Conservation (phyloP, 2,329 filamentous ascomycete species). For the Xylariaceae sp. region DNA sequence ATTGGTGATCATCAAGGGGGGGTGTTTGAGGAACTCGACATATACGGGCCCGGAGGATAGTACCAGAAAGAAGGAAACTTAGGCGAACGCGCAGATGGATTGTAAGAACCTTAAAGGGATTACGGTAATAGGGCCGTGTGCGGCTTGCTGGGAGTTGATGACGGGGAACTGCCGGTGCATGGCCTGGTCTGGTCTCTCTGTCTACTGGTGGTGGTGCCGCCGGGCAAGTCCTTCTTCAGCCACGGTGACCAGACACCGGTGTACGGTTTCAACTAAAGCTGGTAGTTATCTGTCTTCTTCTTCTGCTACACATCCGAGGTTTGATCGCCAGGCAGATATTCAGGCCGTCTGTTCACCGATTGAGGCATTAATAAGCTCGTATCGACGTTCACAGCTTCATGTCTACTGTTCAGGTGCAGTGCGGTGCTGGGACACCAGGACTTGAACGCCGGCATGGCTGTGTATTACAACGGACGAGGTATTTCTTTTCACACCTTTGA, state of each 20-base stretch:
- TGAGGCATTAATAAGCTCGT: not conserved
- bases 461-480: not conserved
- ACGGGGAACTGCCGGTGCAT: not conserved
- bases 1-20: no score
- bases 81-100: no score
- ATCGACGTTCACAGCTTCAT: constrained; percentile 7
- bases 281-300: not conserved
- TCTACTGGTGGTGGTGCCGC: not conserved
- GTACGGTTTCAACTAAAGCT: not conserved
- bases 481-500: not conserved
- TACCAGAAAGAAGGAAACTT: no score
- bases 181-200: not conserved
- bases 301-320: not conserved
- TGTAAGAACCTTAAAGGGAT: no score
- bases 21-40: no score
- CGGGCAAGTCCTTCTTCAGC: not conserved
- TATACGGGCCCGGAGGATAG: no score
- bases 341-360: not conserved
- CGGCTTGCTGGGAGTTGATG: not conserved
- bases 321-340: not conserved
- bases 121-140: no score
- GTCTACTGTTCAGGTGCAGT: not conserved
- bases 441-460: not conserved
- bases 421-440: no score
- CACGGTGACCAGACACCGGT: not conserved